Evolutionary conservation across 2,329 filamentous ascomycete genomes (phyloP).

Genomic region (Penicillium sp.): DNA sequence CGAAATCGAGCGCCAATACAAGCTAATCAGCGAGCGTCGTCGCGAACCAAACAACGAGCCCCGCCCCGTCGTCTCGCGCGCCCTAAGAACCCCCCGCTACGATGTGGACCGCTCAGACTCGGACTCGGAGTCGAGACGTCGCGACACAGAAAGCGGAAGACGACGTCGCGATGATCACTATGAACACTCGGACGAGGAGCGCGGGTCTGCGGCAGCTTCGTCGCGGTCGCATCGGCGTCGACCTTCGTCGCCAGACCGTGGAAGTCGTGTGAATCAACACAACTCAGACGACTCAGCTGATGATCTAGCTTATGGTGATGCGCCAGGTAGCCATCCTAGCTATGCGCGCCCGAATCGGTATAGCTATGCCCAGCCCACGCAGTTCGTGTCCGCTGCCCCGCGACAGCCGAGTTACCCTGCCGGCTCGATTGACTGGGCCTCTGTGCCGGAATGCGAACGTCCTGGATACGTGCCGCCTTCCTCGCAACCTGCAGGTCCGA

Average conservation of each 20-base stretch:
- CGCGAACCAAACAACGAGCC: constrained; percentile 2
- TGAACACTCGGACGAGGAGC: constrained; percentile 25
- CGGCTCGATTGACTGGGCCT: constrained; percentile 32
- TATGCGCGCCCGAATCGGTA: constrained; percentile 34
- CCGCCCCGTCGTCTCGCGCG: constrained; percentile 7
- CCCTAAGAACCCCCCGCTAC: constrained; percentile 15
- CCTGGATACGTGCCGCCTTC: constrained; percentile 44
- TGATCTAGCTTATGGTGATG: constrained; percentile 41
- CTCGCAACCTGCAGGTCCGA: constrained; percentile 23
- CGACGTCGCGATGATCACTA: constrained; percentile 26
- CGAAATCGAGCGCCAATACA: constrained; percentile 25
- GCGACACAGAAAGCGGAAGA: constrained; percentile 7
- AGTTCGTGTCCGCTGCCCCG: constrained; percentile 17
- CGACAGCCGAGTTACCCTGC: constrained; percentile 16
- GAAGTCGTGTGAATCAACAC: constrained; percentile 16
- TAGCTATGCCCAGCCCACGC: constrained; percentile 32
- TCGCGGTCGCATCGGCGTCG: constrained; percentile 21
- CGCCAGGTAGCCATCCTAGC: constrained; percentile 31
- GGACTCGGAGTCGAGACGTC: constrained; percentile 18
- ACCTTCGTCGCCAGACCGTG: constrained; percentile 21
- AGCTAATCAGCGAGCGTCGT: constrained; percentile 14
- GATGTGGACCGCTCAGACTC: constrained; percentile 24
- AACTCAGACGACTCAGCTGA: constrained; percentile 32
- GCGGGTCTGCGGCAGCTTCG: constrained; percentile 11
- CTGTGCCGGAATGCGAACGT: constrained; percentile 41